Evolutionary conservation across 495 filamentous ascomycete genomes (phyloP), one percentile per base, ranked within the genome.

Genomic region (Hyaloscypha bicolor): DNA sequence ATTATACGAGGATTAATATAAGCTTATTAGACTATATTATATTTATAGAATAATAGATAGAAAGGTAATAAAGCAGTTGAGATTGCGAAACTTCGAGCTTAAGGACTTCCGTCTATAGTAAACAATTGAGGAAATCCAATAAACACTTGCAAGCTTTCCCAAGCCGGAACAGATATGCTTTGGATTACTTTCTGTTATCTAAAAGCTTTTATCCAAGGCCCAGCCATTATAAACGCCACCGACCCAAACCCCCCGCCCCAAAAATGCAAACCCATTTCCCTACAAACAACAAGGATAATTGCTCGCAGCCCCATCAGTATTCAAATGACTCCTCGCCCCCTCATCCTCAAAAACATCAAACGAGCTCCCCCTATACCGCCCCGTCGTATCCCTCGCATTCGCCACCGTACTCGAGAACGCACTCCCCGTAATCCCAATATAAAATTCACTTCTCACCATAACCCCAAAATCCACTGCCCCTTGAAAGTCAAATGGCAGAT

Each of bases 401-500:
- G 59, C 63, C 29, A 74, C 53, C 58, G 66, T 71, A 53, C 60
- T 62, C 42, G 65, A 69, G 51, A 71, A 71, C 51, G 72, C 72
- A 62, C 66, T 69, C 0, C 72, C 72, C 21, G 66, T 69, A 65
- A 74, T 74, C 55, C 72, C 72, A 48, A 74, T 55, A 56, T 69
- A 74, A 64, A 74, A 74, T 6, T 69, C 31, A 39, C 39, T 35
- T 45, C 33, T 37, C 11, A 71, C 52, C 69, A 74, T 71, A 25
- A 74, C 22, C 29, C 66, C 72, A 66, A 74, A 42, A 64, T 74
- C 72, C 14, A 74, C 64, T 21, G 63, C 69, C 16, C 72, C 72
- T 61, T 71, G 69, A 45, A 74, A 74, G 62, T 74, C 72, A 63
- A 74, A 74, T 29, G 72, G 32, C 31, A 74, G 55, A 3, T 56